Conservation (phyloP, 2,329 filamentous ascomycete genomes). For the Phyllosticta capitalensis region DNA sequence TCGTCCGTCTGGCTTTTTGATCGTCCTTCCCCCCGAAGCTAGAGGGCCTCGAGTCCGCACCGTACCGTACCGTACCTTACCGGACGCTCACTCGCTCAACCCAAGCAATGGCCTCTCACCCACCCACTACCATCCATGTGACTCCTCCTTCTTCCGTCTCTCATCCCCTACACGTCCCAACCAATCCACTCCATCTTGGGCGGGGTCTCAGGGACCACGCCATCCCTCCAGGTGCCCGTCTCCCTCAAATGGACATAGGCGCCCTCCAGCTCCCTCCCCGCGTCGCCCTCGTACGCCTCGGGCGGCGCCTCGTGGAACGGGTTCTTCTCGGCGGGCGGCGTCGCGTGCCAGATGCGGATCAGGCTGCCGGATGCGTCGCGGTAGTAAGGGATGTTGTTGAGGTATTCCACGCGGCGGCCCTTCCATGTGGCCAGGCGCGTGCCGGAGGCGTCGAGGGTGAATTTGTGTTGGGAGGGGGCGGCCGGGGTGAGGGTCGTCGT, state of each 20-base stretch:
- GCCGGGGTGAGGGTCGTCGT: constrained; percentile 19
- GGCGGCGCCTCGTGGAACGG: constrained; percentile 50
- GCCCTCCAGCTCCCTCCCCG: constrained; percentile 44
- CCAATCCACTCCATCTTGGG: constrained; percentile 60
- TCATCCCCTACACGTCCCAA: constrained; percentile 5
- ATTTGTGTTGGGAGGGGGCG: constrained; percentile 33
- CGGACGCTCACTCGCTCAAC: too few relatives aligned
- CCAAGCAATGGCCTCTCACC: not conserved
- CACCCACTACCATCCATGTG: too few relatives aligned
- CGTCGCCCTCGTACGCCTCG: constrained; percentile 38
- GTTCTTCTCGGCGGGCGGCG: constrained; percentile 40
- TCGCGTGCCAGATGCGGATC: constrained; percentile 63
- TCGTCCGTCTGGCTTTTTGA: too few relatives aligned
- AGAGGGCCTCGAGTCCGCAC: too few relatives aligned
- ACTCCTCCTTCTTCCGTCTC: not conserved
- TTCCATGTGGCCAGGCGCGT: constrained; percentile 51
- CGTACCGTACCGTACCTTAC: too few relatives aligned
- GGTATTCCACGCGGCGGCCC: constrained; percentile 49
- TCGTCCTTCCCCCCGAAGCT: too few relatives aligned
- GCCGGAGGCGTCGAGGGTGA: constrained; percentile 29
- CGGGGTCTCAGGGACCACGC: constrained; percentile 65
- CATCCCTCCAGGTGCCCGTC: constrained; percentile 59
- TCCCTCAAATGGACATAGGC: constrained; percentile 57
- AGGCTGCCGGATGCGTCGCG: constrained; percentile 22
- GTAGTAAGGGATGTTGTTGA: constrained; percentile 18